Conservation (phyloP, 345 rosid genomes). For the Rhodomyrtus tomentosa region DNA sequence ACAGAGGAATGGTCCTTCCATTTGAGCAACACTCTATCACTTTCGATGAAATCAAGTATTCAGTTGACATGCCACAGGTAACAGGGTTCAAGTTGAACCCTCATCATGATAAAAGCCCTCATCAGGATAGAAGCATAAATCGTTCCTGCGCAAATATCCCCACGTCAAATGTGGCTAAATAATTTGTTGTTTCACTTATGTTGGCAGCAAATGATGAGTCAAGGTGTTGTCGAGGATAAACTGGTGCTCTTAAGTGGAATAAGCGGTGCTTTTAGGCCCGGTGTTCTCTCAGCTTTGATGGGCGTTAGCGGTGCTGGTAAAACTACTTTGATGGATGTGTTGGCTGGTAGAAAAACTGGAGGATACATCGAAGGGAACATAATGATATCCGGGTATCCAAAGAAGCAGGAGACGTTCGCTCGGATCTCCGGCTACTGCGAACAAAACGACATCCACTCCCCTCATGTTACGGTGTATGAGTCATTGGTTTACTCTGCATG, state of each 20-base stretch:
- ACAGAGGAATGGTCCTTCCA: conserved; percentile 54
- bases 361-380: conserved; percentile 38
- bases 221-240: conserved; percentile 27
- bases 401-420: conserved; percentile 49
- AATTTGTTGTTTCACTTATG: not conserved
- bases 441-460: conserved; percentile 51
- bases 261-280: conserved; percentile 43
- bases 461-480: conserved; percentile 36
- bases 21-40: conserved; percentile 41
- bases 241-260: conserved; percentile 36
- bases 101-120: not conserved
- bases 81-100: not conserved
- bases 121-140: not conserved
- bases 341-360: conserved; percentile 45
- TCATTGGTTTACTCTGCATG: conserved; percentile 45
- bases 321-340: conserved; percentile 44
- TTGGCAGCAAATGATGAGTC: conserved; percentile 34
- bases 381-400: conserved; percentile 34
- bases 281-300: conserved; percentile 50
- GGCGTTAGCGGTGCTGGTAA: conserved; percentile 55
- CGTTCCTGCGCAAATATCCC: not conserved
- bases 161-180: not conserved
- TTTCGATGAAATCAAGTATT: conserved; percentile 33
- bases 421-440: conserved; percentile 45
- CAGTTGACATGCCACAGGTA: conserved; percentile 60